Base-by-base conservation (phyloP, 345 rosid genomes). In the Gossypium mustelinum region DNA sequence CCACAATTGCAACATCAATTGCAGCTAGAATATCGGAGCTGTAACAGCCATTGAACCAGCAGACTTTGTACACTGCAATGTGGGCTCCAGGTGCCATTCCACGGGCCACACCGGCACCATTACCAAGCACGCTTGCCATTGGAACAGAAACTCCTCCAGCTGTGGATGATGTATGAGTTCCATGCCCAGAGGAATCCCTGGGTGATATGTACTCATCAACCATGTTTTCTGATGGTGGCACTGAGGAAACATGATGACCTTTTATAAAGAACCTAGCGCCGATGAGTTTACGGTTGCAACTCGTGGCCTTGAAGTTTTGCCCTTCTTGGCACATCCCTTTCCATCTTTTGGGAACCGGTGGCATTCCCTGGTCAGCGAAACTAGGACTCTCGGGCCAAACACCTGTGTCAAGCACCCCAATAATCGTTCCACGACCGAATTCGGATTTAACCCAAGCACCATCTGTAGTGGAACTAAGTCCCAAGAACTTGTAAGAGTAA, bases 331-430 rank as follows among this genome's bases (percentile, higher is more conserved):
- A 94, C 50, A 80, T 55, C 17, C 98, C 98, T 74, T 77, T 82
- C 98, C 97, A 92, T 77, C 84, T 89, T n/a, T 75, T 72, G n/a
- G 97, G 97, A 55, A 79, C 73, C 0, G 91, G 86, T 6, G 96
- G 90, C 94, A 92, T 92, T 76, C 91, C 91, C 0, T 34, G 48
- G 48, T 94, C 97, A 56, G 85, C 75, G 60, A 92, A 90, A 80
- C 98, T 94, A 3, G 94, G 97, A 79, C 93, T 92, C 72, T 94
- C 98, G 0, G 98, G 97, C 98, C 97, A 92, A 76, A 90, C 83
- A 61, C 97, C 98, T 0, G 97, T 92, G 68, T 94, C 98, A 34
- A 94, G 92, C 16, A 94, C 85, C 0, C 97, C 97, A 14, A 94
- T 84, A 10, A 92, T 86, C 0, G 87, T 77, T 54, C 96, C 94